Evolutionary conservation across 2,329 filamentous ascomycete species (phyloP).

Genomic region (Fusarium anthophilum): DNA sequence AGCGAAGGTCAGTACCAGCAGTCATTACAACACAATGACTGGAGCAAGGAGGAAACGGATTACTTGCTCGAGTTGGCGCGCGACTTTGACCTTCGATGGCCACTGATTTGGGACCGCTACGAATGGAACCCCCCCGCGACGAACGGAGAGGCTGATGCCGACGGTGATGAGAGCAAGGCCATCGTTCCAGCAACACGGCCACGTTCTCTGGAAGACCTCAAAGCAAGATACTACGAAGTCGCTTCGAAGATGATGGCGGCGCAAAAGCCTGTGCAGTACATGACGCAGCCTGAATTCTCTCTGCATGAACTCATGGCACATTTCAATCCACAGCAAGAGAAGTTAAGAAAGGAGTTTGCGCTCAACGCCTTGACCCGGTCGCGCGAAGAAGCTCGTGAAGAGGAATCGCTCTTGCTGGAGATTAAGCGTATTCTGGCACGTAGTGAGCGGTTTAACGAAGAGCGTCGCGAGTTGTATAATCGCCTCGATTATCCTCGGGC

Average conservation of each 20-base stretch:
- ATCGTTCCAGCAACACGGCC: conserved; percentile 62
- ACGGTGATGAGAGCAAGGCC: conserved; percentile 60
- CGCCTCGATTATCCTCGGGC: conserved; percentile 82
- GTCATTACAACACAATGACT: conserved; percentile 77
- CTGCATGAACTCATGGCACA: conserved; percentile 86
- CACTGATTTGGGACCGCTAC: conserved; percentile 92
- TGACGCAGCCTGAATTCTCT: conserved; percentile 86
- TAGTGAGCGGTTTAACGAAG: conserved; percentile 85
- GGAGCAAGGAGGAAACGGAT: conserved; percentile 94
- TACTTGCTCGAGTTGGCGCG: conserved; percentile 81
- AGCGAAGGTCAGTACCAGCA: conserved; percentile 86
- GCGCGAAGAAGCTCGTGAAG: conserved; percentile 89
- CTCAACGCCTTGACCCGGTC: conserved; percentile 80
- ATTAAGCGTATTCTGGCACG: conserved; percentile 90
- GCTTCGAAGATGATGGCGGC: conserved; percentile 84
- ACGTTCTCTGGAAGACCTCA: conserved; percentile 88
- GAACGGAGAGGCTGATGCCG: conserved; percentile 56
- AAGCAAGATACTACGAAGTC: conserved; percentile 88
- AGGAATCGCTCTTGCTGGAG: conserved; percentile 88
- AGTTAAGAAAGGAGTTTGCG: conserved; percentile 84
- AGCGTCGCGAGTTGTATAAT: conserved; percentile 86
- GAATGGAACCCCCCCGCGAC: conserved; percentile 68
- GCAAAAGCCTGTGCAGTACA: conserved; percentile 82
- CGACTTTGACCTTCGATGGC: conserved; percentile 89
- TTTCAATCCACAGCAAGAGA: conserved; percentile 85